A percentile compares a stretch with the other conserved stretches of the same genome.
These are phyloP conservation scores for Xylaria sp. DNA, from an alignment of 2,329 filamentous ascomycete species.

Conservation along the genomic window DNA sequence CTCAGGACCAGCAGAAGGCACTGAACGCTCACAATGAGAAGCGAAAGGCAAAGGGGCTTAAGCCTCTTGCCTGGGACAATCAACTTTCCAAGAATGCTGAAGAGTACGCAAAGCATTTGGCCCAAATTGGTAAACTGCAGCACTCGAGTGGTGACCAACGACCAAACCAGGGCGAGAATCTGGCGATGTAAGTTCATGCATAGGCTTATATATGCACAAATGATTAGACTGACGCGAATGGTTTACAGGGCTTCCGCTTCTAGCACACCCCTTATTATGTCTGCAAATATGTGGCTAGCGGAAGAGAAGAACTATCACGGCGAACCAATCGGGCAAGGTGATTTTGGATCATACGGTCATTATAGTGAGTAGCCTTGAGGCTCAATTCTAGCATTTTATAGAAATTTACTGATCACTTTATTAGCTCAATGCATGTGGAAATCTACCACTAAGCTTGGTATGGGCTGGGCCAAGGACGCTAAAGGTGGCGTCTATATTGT, in stretches of 20 bases:
- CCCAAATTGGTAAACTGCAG: slow-evolving; percentile 44
- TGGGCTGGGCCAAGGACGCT: slow-evolving; percentile 42
- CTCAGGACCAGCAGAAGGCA: slow-evolving; percentile 43
- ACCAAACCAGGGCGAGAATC: slow-evolving; percentile 51
- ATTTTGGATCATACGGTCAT: slow-evolving; percentile 50
- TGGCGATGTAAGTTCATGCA: slow-evolving; percentile 45
- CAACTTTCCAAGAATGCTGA: slow-evolving; percentile 46
- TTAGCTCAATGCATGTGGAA: slow-evolving; percentile 48
- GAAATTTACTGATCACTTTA: slow-evolving; percentile 6
- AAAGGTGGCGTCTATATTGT: slow-evolving; percentile 43
- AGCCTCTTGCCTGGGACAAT: slow-evolving; percentile 46
- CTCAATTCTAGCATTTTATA: background rate
- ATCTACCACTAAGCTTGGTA: slow-evolving; percentile 43
- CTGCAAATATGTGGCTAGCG: slow-evolving; percentile 49
- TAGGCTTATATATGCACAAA: background rate
- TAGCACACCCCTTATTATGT: slow-evolving; percentile 41
- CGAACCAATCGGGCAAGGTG: slow-evolving; percentile 50
- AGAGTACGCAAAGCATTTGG: slow-evolving; percentile 47
- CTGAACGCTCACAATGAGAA: slow-evolving; percentile 47
- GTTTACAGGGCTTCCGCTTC: slow-evolving; percentile 33
- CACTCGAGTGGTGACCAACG: slow-evolving; percentile 46
- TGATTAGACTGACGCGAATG: slow-evolving; percentile 6
- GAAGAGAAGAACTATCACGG: slow-evolving; percentile 50
- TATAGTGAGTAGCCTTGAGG: slow-evolving; percentile 45
- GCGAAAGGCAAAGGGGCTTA: slow-evolving; percentile 43